Base-by-base conservation (phyloP, 148 eudicot genomes). In the Polygonum maritimum region DNA sequence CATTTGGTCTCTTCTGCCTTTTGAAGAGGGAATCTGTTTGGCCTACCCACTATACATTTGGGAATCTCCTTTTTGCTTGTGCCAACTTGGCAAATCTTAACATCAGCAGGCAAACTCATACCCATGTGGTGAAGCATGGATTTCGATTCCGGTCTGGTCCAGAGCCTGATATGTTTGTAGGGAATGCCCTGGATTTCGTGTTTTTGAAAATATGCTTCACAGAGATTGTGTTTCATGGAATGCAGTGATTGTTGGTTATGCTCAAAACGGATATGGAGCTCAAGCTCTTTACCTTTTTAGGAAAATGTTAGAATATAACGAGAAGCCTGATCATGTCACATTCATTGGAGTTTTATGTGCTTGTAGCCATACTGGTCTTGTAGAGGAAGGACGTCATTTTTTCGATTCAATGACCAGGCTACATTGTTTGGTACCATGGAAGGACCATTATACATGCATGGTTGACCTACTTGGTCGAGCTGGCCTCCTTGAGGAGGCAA, bases 391-490 rank as follows among this genome's bases (percentile, higher is more conserved):
- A 60, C 89, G 89, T 22, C 69, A 80, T 35, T 86, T 87, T 81
- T 90, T 92, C 79, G 48, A 74, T 18, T 87, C 86, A 33, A 92
- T 92, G 94, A 80, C 77, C 31, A 79, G 80, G 62, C 76, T 77
- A 49, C 80, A 84, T 77, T 84, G 91, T 76, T 55, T 92, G 69
- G 82, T 83, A 70, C 94, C 97, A 39, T 73, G 69, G 82, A 87
- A 87, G 74, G 94, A 92, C 76, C 97, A 92, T 80, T 92, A 87
- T 73, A 71, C 94, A 3, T 92, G 97, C 67, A 88, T 90, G 92
- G 97, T 90, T 81, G 97, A 92, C 84, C 57, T 92, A 65, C 92
- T 92, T 74, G 97, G 97, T 76, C 89, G 97, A 76, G 89, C 94
- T 76, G 97, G 92, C 74, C 78, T 82, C 65, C 84, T 92, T 10